Percentiles rank a stretch among this genome's conserved stretches.
These are phyloP conservation scores for Linderina pennispora DNA, from an alignment of 192 early-diverging fungal species.

Conservation along the genomic window DNA sequence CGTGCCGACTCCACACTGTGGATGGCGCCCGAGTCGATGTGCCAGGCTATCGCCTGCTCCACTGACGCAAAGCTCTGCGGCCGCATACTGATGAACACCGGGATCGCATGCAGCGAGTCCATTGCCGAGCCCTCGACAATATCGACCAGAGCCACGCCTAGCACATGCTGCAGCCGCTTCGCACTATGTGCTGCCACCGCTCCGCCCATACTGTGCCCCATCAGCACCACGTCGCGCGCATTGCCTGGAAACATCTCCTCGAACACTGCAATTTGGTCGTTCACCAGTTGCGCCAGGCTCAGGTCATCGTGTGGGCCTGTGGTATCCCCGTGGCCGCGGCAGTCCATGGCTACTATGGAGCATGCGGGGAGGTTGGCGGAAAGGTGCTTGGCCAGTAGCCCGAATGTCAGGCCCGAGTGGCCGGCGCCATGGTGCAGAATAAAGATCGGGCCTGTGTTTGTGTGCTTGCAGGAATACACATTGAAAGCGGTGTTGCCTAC, in stretches of 20 bases:
- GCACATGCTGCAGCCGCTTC: constrained; percentile 39
- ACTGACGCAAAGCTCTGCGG: constrained; percentile 24
- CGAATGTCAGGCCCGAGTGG: constrained; percentile 61
- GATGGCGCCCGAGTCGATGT: constrained; percentile 56
- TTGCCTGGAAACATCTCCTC: constrained; percentile 43
- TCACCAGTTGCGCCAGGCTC: constrained; percentile 50
- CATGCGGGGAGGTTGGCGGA: constrained; percentile 18
- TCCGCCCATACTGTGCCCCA: constrained; percentile 86
- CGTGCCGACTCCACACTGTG: constrained; percentile 61
- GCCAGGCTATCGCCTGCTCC: constrained; percentile 37
- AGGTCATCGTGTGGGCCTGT: constrained; percentile 41
- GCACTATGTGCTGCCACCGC: constrained; percentile 64
- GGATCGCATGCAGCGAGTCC: constrained; percentile 40
- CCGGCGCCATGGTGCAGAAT: constrained; percentile 82
- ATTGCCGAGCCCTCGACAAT: constrained; percentile 70
- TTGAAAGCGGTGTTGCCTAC: constrained; percentile 43
- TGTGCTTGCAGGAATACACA: constrained; percentile 24
- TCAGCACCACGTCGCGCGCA: constrained; percentile 52
- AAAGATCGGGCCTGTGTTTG: constrained; percentile 54
- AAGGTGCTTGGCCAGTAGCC: constrained; percentile 52
- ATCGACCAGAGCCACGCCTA: constrained; percentile 66
- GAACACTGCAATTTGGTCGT: constrained; percentile 53
- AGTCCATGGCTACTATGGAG: constrained; percentile 59
- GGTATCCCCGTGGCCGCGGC: constrained; percentile 64
- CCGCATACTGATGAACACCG: constrained; percentile 26